Evolutionary conservation across 2,329 filamentous ascomycete species (phyloP), one percentile per base, ranked within the genome.

Genomic region (Colletotrichum zoysiae): DNA sequence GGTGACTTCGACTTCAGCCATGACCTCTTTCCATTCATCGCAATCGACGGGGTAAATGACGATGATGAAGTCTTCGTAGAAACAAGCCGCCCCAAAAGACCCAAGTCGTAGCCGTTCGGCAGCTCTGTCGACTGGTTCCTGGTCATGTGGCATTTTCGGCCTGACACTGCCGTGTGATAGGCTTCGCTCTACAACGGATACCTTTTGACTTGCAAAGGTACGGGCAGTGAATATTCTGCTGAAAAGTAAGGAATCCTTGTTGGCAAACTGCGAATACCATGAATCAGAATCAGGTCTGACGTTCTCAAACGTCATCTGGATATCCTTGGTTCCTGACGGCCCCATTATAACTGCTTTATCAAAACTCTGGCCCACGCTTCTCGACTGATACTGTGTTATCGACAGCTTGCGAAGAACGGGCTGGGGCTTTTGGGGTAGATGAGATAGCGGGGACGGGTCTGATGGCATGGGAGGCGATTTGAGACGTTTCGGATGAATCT

Each of bases 11-110:
- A 70, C 70, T 5, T 75, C 77, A 18, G 77, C 63, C 5, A 61
- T 33, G 5, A 74, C 65, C 6, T 71, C 59, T 26, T 71, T 76
- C 80, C 82, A 85, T 0, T 79, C 78, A 0, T 81, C 78, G 62
- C 81, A 81, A 35, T 76, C 76, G 1, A 78, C 70, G 1, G 84
- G 81, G 61, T 83, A 83, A 0, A 86, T 53, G 5, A 88, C 61
- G 23, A 87, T 73, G 62, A 79, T 82, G 42, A 78, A 81, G 14
- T 77, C 70, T 5, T 77, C 73, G 20, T 74, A 65, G 26, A 80
- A 74, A 46, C 78, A 80, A 12, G 83, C 75, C 1, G 84, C 73
- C 0, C 82, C 84, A 3, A 82, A 76, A 9, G 80, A 78, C 11
- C 79, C 80, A 4, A 79, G 58, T 33, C 74, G 76, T 3, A 88